phyloP scores from a whole-genome alignment of 2,329 filamentous ascomycete species.

The Diplocarpon mali region DNA sequence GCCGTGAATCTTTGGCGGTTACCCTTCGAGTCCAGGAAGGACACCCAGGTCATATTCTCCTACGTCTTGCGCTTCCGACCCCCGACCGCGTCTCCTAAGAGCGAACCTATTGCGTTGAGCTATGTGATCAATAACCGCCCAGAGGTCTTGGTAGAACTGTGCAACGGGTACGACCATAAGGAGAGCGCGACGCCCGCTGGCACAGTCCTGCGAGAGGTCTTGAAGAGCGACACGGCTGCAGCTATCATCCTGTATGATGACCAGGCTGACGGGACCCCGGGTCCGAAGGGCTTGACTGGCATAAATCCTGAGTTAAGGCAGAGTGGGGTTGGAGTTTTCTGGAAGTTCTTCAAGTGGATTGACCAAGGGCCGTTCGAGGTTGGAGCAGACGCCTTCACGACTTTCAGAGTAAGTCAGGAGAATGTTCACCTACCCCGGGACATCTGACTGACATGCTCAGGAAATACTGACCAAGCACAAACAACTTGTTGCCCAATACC shows the following conservation, averaged over 20 bases:
- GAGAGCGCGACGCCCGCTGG: slow-evolving; percentile 89
- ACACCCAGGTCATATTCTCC: slow-evolving; percentile 90
- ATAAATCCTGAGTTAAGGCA: slow-evolving; percentile 69
- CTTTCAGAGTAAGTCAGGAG: slow-evolving; percentile 62
- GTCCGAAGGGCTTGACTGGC: slow-evolving; percentile 59
- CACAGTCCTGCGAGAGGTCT: slow-evolving; percentile 75
- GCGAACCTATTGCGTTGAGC: slow-evolving; percentile 73
- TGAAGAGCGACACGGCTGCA: slow-evolving; percentile 83
- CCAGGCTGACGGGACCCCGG: slow-evolving; percentile 57
- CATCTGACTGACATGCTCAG: slow-evolving; percentile 35
- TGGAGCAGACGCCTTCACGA: slow-evolving; percentile 93
- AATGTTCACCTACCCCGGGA: background rate
- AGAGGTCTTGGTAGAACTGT: slow-evolving; percentile 78
- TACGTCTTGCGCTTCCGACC: slow-evolving; percentile 87
- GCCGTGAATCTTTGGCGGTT: slow-evolving; percentile 73
- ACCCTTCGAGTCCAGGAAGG: slow-evolving; percentile 92
- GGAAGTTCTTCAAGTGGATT: slow-evolving; percentile 96
- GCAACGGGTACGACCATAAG: slow-evolving; percentile 78
- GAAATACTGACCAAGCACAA: slow-evolving; percentile 94
- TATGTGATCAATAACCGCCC: slow-evolving; percentile 81
- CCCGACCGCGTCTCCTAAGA: slow-evolving; percentile 50
- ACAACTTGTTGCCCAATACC: slow-evolving; percentile 74
- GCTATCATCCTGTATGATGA: slow-evolving; percentile 91
- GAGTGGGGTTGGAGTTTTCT: slow-evolving; percentile 78
- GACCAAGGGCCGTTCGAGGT: slow-evolving; percentile 95